These are phyloP conservation scores for Sphaerosporella brunnea DNA, from an alignment of 495 filamentous ascomycete species.

Conservation along the genomic window DNA sequence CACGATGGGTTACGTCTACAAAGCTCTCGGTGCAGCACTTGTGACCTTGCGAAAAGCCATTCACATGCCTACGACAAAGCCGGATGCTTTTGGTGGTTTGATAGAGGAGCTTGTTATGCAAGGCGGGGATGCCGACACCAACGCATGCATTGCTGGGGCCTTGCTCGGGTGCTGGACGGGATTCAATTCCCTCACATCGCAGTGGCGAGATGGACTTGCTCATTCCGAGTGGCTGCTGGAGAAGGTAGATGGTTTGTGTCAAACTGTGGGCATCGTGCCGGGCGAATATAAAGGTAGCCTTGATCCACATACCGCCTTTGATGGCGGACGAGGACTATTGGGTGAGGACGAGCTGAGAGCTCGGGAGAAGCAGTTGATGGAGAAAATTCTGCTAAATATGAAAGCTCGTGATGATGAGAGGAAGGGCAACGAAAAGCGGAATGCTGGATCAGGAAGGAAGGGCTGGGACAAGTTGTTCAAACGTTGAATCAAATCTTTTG, in stretches of 20 bases:
- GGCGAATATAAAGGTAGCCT: not conserved
- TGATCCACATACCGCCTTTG: constrained; percentile 1
- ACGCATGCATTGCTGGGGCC: constrained; percentile 33
- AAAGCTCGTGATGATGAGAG: not conserved
- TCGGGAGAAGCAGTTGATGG: not conserved
- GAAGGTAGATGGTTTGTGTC: constrained; percentile 21
- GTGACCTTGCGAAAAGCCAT: constrained; percentile 28
- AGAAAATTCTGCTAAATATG: not conserved
- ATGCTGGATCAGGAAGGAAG: too few relatives aligned
- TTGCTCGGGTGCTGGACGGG: constrained; percentile 31
- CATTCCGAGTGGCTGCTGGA: constrained; percentile 29
- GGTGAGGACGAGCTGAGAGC: not conserved
- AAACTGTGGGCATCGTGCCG: not conserved
- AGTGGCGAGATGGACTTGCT: constrained; percentile 31
- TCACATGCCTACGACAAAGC: constrained; percentile 7
- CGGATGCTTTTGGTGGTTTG: constrained; percentile 28
- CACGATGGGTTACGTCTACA: constrained; percentile 36
- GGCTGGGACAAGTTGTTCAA: too few relatives aligned
- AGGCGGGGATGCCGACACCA: constrained; percentile 36
- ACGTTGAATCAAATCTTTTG: too few relatives aligned
- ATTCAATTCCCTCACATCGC: constrained; percentile 27
- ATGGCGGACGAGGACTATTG: not conserved
- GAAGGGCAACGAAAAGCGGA: not conserved
- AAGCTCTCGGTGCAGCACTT: constrained; percentile 31
- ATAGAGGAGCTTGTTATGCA: constrained; percentile 32